A percentile compares a stretch with the other conserved stretches of the same genome.
phyloP scores from a whole-genome alignment of 768 basidiomycete species.

The Amanita muscaria region DNA sequence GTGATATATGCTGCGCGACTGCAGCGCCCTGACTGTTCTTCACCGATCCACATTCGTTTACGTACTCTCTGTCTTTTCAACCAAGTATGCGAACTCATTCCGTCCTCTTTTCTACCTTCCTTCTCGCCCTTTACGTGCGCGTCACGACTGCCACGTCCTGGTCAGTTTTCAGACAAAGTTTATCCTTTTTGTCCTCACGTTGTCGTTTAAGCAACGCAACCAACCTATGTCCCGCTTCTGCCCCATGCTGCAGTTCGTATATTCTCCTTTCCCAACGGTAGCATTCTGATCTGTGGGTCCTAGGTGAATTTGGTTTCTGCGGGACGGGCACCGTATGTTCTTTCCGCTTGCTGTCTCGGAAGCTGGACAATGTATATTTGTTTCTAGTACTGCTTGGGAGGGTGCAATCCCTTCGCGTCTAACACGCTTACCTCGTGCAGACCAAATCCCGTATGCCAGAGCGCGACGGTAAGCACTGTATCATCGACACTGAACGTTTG shows the following conservation, averaged over 20 bases:
- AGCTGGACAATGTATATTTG: neutral
- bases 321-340: slow-evolving; percentile 34
- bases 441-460: slow-evolving; percentile 66
- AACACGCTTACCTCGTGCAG: slow-evolving; percentile 53
- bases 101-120: neutral
- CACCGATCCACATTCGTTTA: no score
- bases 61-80: no score
- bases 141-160: neutral
- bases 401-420: slow-evolving; percentile 78
- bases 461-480: slow-evolving; percentile 37
- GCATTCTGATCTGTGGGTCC: slow-evolving; percentile 1
- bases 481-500: neutral
- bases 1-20: no score
- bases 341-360: neutral
- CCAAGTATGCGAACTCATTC: no score
- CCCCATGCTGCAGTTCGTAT: slow-evolving; percentile 46
- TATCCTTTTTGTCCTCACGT: neutral
- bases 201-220: slow-evolving; percentile 30
- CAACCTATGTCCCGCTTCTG: slow-evolving; percentile 31
- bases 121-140: neutral
- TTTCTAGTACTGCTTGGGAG: slow-evolving; percentile 68
- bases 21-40: no score
- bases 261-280: neutral
- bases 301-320: slow-evolving; percentile 49
- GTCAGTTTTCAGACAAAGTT: neutral